Conservation (phyloP, 164 flowering plant genomes). For the Nymphaea colorata region DNA sequence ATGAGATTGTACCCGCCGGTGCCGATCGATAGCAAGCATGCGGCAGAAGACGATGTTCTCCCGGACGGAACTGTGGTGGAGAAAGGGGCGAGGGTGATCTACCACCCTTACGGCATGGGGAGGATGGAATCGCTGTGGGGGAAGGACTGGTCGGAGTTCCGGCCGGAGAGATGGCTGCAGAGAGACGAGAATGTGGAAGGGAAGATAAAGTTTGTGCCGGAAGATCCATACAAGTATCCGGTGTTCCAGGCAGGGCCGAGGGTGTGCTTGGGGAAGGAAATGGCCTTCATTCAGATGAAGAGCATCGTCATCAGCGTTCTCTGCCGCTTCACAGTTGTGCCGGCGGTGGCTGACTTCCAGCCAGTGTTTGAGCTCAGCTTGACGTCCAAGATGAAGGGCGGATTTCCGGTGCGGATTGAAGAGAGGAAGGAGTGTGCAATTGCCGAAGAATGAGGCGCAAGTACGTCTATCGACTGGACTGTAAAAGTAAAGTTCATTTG, state of each 20-base stretch:
- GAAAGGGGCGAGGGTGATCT: constrained; percentile 73
- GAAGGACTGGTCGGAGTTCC: constrained; percentile 61
- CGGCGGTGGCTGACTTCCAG: neutral
- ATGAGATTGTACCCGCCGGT: constrained; percentile 31
- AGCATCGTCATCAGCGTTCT: neutral
- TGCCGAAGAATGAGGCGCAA: too few relatives aligned
- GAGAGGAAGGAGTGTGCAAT: too few relatives aligned
- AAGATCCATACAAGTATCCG: constrained; percentile 80
- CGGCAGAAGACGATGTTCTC: constrained; percentile 59
- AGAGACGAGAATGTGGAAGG: constrained; percentile 15
- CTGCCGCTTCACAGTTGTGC: neutral
- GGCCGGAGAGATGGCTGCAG: constrained; percentile 87
- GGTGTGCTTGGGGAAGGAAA: constrained; percentile 18
- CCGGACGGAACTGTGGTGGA: constrained; percentile 75
- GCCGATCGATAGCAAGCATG: constrained; percentile 38
- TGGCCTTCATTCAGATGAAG: constrained; percentile 14
- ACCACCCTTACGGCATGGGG: constrained; percentile 81
- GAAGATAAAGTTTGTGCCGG: constrained; percentile 69
- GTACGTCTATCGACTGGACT: too few relatives aligned
- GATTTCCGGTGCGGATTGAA: neutral
- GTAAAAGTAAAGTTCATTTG: too few relatives aligned
- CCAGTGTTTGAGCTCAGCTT: neutral
- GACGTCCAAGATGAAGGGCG: neutral
- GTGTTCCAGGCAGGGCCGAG: constrained; percentile 89
- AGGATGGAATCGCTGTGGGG: constrained; percentile 77